phyloP scores from a whole-genome alignment of 2,329 filamentous ascomycete genomes.

The Colletotrichum sp. region DNA sequence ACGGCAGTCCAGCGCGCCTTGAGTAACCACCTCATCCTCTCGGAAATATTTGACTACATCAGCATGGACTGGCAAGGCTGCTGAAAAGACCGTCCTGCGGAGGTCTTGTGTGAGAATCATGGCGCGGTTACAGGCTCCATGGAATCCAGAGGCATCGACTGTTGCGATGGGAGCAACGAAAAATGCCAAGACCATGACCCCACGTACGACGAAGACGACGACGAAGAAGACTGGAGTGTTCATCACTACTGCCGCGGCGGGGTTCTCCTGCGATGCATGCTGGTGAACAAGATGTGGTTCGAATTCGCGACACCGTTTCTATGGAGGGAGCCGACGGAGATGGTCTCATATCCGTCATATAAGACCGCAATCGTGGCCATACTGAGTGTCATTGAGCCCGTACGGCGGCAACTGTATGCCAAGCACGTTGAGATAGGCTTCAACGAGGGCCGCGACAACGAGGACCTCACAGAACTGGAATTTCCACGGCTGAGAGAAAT shows the following conservation, averaged over 20 bases:
- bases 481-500: not conserved
- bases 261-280: not conserved
- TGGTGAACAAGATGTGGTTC: not conserved
- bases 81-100: not conserved
- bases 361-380: not conserved
- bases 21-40: not conserved
- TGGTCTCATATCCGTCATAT: not conserved
- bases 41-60: not conserved
- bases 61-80: not conserved
- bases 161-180: not conserved
- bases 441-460: not conserved
- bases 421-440: not conserved
- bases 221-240: not conserved
- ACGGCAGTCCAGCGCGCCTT: not conserved
- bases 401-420: not conserved
- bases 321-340: not conserved
- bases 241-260: not conserved
- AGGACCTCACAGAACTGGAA: not conserved
- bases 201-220: not conserved
- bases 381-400: not conserved
- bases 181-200: not conserved
- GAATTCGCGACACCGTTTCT: not conserved
- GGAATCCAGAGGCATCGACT: not conserved
- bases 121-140: not conserved
- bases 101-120: not conserved